phyloP scores from a whole-genome alignment of 75 land plant species.

The Picea glauca region DNA sequence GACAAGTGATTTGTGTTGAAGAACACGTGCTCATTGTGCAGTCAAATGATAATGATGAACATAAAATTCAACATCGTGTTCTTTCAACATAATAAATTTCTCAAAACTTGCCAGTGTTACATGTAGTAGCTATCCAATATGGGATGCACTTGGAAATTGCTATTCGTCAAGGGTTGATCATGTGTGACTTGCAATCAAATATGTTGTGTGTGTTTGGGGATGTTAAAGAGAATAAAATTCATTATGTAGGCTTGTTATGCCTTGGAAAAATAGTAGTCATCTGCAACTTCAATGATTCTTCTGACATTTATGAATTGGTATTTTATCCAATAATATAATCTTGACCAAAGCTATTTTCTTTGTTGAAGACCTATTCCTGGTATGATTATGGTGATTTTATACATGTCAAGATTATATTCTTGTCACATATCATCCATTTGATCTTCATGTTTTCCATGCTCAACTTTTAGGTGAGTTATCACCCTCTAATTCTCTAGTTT shows the following conservation, averaged over 20 bases:
- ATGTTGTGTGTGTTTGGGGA: slow-evolving; percentile 98
- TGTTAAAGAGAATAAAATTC: slow-evolving; percentile 87
- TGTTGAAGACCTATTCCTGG: slow-evolving; percentile 72
- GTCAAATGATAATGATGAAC: slow-evolving; percentile 85
- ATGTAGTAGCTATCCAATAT: slow-evolving; percentile 91
- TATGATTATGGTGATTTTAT: slow-evolving; percentile 93
- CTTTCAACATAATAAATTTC: slow-evolving; percentile 94
- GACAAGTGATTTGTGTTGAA: slow-evolving; percentile 90
- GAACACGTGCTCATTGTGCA: slow-evolving; percentile 89
- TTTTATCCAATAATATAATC: slow-evolving; percentile 95
- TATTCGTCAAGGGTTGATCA: slow-evolving; percentile 81
- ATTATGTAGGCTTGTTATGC: slow-evolving; percentile 90
- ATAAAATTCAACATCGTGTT: slow-evolving; percentile 78
- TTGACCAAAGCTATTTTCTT: slow-evolving; percentile 93
- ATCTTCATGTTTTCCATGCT: slow-evolving; percentile 90
- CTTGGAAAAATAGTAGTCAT: slow-evolving; percentile 88
- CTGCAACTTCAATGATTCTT: slow-evolving; percentile 75
- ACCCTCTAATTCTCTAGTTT: slow-evolving; percentile 62
- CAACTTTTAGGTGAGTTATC: slow-evolving; percentile 72
- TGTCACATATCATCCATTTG: slow-evolving; percentile 94
- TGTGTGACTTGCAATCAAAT: slow-evolving; percentile 76
- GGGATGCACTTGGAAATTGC: slow-evolving; percentile 94
- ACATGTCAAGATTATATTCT: slow-evolving; percentile 90
- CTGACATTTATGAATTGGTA: slow-evolving; percentile 76
- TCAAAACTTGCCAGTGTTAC: slow-evolving; percentile 90